Evolutionary conservation across 2,329 filamentous ascomycete genomes (phyloP).

Genomic region (Berkeleyomyces basicola): DNA sequence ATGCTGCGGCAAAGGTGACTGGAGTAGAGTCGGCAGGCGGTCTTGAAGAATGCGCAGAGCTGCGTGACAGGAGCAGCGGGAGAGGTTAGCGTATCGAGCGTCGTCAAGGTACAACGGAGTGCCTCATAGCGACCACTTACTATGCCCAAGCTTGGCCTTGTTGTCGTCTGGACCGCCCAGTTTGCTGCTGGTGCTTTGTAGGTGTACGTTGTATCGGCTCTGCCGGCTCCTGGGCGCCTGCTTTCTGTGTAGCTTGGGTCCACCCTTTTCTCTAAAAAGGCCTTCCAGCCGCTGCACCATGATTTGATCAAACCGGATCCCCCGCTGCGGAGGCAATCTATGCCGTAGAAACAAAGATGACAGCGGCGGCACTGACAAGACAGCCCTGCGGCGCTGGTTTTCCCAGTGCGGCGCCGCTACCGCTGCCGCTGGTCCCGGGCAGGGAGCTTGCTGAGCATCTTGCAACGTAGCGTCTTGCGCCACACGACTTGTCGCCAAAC

Average conservation of each 20-base stretch:
- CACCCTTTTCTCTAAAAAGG: constrained; percentile 2
- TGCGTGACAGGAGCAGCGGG: constrained; percentile 18
- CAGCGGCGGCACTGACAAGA: not conserved
- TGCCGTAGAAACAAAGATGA: not conserved
- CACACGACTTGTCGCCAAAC: not conserved
- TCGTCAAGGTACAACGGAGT: not conserved
- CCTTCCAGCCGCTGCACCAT: constrained; percentile 6
- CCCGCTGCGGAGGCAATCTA: not conserved
- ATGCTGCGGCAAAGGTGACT: constrained; percentile 52
- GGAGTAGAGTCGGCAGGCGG: constrained; percentile 48
- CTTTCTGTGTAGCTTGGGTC: constrained; percentile 4
- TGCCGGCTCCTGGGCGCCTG: not conserved
- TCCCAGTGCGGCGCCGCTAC: not conserved
- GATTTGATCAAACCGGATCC: constrained; percentile 2
- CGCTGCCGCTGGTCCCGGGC: not conserved
- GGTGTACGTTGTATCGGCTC: not conserved
- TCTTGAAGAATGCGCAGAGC: constrained; percentile 49
- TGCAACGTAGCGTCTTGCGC: not conserved
- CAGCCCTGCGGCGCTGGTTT: not conserved
- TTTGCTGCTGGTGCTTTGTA: not conserved
- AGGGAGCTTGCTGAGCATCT: not conserved
- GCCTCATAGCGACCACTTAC: constrained; percentile 25
- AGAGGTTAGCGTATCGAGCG: not conserved
- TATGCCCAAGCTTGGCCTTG: constrained; percentile 47
- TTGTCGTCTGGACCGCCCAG: constrained; percentile 29